phyloP scores from a whole-genome alignment of 108 stramenopile genomes.

The Cyclostephanos invisitatus region DNA sequence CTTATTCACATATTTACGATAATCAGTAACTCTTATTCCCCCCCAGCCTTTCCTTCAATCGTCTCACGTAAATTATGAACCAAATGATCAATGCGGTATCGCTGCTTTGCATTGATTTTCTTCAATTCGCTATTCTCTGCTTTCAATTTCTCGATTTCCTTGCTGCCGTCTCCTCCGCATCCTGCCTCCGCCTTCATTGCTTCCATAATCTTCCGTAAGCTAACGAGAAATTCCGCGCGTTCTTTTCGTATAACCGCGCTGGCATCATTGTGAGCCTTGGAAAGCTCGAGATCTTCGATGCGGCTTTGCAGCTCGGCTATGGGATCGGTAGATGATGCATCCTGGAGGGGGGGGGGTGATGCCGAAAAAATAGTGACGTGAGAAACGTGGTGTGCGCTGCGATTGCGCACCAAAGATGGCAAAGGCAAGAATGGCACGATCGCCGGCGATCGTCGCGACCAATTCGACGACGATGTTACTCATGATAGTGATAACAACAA shows the following conservation, averaged over 20 bases:
- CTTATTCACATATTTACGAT: not conserved
- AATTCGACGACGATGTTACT: no score
- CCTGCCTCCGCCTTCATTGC: constrained; percentile 43
- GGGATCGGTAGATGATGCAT: constrained; percentile 15
- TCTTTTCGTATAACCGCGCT: constrained; percentile 34
- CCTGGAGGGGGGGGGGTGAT: not conserved
- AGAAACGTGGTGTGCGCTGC: not conserved
- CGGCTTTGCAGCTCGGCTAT: constrained; percentile 38
- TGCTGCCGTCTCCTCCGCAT: constrained; percentile 27
- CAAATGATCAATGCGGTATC: constrained; percentile 49
- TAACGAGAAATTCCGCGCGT: constrained; percentile 45
- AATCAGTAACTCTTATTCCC: constrained; percentile 6
- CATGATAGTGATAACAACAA: not conserved
- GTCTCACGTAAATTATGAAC: constrained; percentile 39
- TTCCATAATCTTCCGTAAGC: constrained; percentile 35
- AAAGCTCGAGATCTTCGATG: constrained; percentile 42
- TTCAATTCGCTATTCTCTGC: constrained; percentile 48
- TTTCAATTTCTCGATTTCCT: constrained; percentile 37
- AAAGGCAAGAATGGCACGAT: not conserved
- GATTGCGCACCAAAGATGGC: not conserved
- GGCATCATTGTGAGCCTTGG: constrained; percentile 37
- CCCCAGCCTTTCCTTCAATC: constrained; percentile 9
- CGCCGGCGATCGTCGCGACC: not conserved
- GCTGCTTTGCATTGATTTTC: constrained; percentile 50
- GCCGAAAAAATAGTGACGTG: not conserved